Evolutionary conservation across 805 yeast species (phyloP), one percentile per base, ranked within the genome.

Genomic region (Wickerhamiella siamensis): DNA sequence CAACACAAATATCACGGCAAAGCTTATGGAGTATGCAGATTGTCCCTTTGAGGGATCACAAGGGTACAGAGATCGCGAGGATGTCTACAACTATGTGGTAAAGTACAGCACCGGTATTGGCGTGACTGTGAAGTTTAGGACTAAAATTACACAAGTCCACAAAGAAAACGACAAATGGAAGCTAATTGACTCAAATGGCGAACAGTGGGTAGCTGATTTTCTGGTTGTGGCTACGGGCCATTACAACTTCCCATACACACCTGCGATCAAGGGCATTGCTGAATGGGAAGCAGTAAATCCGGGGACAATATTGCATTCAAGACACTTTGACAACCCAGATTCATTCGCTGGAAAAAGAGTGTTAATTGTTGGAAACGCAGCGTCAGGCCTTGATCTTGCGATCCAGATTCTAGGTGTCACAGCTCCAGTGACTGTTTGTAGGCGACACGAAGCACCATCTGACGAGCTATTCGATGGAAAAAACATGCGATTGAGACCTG

Each of bases 361-460:
- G 14, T 57, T 83, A 35, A 69, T 82, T 5, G 72, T 83, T n/a
- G 94, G 94, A 0, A 78, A 77, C 51, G 75, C 78, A 9, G 79
- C 91, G 2, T 75, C 84, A 24, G 94, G 88, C 21, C 71, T 74
- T 16, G 94, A 84, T 54, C 63, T 81, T 33, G 72, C 83, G 2
- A 69, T 67, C 43, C 87, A 80, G 53, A 53, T 77, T 16, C 71
- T 76, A 1, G 61, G 64, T 2, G 53, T 45, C 3, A 60, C 71
- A 36, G 58, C 66, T 8, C 49, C 52, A 39, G 62, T 77, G 12
- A 66, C 67, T 51, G 68, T 74, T 45, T 68, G 78, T 9, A 60
- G 66, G 12, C 62, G 80, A 47, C 67, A 41, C 3, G 46, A 20
- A 15, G 72, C 72, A 1, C 48, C 58, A 24, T 65, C 65, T 46